These are phyloP conservation scores for Brassica napus DNA, from an alignment of 345 rosid genomes.

Conservation along the genomic window Da-Ae NC_063446.1:8303001-8303500, in stretches of 20 bases:
- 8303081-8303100: neutral
- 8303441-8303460: slow-evolving; percentile 62
- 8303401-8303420: slow-evolving; percentile 63
- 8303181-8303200: slow-evolving; percentile 18
- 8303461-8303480: slow-evolving; percentile 67
- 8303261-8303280: slow-evolving; percentile 14
- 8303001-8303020: neutral
- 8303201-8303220: slow-evolving; percentile 27
- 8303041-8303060: neutral
- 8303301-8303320: neutral
- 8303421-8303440: slow-evolving; percentile 76
- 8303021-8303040: neutral
- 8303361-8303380: neutral
- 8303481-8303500: slow-evolving; percentile 8
- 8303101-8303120: neutral
- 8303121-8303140: neutral
- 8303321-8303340: neutral
- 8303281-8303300: neutral
- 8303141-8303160: slow-evolving; percentile 19
- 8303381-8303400: slow-evolving; percentile 58
- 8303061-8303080: neutral
- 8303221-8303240: slow-evolving; percentile 25
- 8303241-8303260: slow-evolving; percentile 2
- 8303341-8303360: neutral
- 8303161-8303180: neutral